These are phyloP conservation scores for Aureobasidium vineae DNA, from an alignment of 2,329 filamentous ascomycete species.

Conservation along the genomic window DNA sequence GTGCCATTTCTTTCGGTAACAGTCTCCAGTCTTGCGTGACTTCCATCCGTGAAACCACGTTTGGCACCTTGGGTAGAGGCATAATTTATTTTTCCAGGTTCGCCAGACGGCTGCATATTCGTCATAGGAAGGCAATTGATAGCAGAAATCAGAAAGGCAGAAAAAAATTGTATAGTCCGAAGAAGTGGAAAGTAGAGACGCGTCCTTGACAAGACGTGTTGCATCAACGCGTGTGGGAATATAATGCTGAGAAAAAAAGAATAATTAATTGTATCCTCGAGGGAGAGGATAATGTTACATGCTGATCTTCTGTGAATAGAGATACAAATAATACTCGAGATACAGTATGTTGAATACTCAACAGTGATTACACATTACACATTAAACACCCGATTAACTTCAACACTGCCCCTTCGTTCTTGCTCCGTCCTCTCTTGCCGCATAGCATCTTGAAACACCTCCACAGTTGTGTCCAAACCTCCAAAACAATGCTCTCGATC, in stretches of 20 bases:
- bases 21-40: neutral
- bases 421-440: neutral
- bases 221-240: too few relatives aligned
- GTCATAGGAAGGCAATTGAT: neutral
- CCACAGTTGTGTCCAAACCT: neutral
- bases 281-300: too few relatives aligned
- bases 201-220: neutral
- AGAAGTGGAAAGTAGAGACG: neutral
- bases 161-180: neutral
- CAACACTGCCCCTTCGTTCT: neutral
- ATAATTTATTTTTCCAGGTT: neutral
- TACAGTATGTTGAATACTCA: neutral
- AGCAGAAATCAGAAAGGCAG: neutral
- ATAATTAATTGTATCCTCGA: too few relatives aligned
- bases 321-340: neutral
- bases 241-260: too few relatives aligned
- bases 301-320: neutral
- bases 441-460: neutral
- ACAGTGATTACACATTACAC: neutral
- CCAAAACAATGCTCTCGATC: neutral
- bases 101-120: neutral
- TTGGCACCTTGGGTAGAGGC: neutral
- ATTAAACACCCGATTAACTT: neutral
- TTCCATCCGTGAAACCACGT: neutral
- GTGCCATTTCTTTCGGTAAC: neutral